A percentile compares a stretch with the other conserved stretches of the same genome.
Evolutionary conservation across 768 basidiomycete genomes (phyloP).

Genomic region (Boletellus sp.): DNA sequence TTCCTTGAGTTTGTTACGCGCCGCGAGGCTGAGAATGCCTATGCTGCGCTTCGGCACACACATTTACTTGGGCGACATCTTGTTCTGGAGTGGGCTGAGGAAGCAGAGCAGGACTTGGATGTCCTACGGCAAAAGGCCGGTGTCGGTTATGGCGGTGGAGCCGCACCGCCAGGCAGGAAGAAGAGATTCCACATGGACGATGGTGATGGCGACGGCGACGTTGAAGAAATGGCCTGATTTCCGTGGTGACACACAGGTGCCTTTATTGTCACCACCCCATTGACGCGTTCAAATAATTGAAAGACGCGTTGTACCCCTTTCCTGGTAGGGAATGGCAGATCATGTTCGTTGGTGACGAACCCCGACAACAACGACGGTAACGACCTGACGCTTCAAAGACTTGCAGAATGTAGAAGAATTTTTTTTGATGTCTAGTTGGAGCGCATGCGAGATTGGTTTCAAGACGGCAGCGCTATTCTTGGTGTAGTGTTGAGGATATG

Average conservation of each 20-base stretch:
- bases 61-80: slow-evolving; percentile 95
- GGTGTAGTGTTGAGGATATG: slow-evolving; percentile 20
- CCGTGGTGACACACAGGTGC: too few species aligned
- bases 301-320: too few species aligned
- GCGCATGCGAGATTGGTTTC: slow-evolving; percentile 25
- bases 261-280: too few species aligned
- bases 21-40: slow-evolving; percentile 87
- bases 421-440: neutral
- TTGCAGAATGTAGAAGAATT: slow-evolving; percentile 4
- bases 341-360: neutral
- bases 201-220: slow-evolving; percentile 32
- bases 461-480: slow-evolving; percentile 36
- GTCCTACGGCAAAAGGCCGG: slow-evolving; percentile 74
- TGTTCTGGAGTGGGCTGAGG: slow-evolving; percentile 91
- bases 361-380: too few species aligned
- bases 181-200: slow-evolving; percentile 60
- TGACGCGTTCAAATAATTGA: too few species aligned
- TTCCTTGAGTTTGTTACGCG: slow-evolving; percentile 92
- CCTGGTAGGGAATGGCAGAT: too few species aligned
- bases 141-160: slow-evolving; percentile 69
- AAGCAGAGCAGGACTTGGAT: slow-evolving; percentile 75
- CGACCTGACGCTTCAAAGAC: neutral
- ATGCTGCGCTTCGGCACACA: slow-evolving; percentile 82
- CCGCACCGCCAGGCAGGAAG: slow-evolving; percentile 69
- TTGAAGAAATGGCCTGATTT: slow-evolving; percentile 26